Evolutionary conservation across 2,329 filamentous ascomycete genomes (phyloP).

Genomic region (Colletotrichum nymphaeae): DNA sequence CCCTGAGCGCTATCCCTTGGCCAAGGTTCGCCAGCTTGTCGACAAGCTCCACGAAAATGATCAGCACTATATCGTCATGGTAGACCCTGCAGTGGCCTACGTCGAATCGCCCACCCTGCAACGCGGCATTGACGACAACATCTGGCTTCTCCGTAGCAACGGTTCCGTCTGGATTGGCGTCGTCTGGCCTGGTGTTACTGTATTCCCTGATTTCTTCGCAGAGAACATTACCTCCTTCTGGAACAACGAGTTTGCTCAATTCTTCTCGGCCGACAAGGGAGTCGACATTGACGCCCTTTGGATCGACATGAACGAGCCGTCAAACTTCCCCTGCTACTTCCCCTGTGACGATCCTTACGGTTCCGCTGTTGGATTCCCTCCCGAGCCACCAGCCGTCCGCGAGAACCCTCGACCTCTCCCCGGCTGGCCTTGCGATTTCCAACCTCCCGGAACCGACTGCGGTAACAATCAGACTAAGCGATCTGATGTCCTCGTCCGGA

Average conservation of each 20-base stretch:
- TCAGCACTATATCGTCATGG: constrained; percentile 82
- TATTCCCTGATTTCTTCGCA: constrained; percentile 83
- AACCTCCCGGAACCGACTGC: constrained; percentile 30
- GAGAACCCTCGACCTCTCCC: constrained; percentile 72
- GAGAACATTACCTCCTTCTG: constrained; percentile 74
- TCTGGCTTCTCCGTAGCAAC: constrained; percentile 64
- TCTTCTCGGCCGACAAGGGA: constrained; percentile 73
- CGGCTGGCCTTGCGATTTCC: constrained; percentile 66
- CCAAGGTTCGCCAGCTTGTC: constrained; percentile 73
- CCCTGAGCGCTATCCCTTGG: constrained; percentile 70
- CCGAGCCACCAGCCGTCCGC: constrained; percentile 71
- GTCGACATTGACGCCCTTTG: constrained; percentile 83
- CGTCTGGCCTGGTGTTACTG: constrained; percentile 81
- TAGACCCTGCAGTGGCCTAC: constrained; percentile 74
- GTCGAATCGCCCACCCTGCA: constrained; percentile 57
- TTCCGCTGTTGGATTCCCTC: constrained; percentile 61
- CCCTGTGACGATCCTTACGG: constrained; percentile 53
- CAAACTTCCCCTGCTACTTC: constrained; percentile 44
- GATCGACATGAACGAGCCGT: constrained; percentile 74
- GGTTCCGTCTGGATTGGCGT: constrained; percentile 71
- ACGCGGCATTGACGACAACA: constrained; percentile 54
- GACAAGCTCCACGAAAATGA: constrained; percentile 73
- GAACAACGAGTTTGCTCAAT: constrained; percentile 73
- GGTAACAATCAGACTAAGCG: constrained; percentile 22
- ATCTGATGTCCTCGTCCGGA: constrained; percentile 12